Base-by-base conservation (phyloP, 176 grass and related monocot species). In the Elymus sibiricus region DNA sequence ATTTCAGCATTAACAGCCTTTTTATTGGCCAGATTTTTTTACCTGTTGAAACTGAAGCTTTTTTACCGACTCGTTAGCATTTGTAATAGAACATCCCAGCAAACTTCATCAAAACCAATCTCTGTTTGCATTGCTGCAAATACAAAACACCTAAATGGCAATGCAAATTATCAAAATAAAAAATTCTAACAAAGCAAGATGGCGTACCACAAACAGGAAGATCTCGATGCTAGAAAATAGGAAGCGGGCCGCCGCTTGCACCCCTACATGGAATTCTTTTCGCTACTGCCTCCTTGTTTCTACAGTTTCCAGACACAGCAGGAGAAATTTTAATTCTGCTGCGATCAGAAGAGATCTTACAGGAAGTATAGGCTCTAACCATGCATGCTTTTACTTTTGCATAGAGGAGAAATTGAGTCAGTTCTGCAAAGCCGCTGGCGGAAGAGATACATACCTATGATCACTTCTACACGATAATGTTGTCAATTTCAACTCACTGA, bases 381-480 rank as follows among this genome's bases (percentile, higher is more conserved):
- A 43, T 74, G 70, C 51, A 43, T 63, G 71, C 39, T 34, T 71
- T 64, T 71, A 11, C 47, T 85, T 72, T 21, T 82, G 31, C 40
- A 82, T 39, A 69, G 9, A 38, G 21, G 39, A 55, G 1, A 76
- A 19, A 79, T 60, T 21, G n/a, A 73, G 9, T 40, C 62, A 90
- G 11, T 16, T 85, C 19, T 62, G 46, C 49, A 38, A 11, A 70
- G 4, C 1, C 10, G 19, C 60, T 80, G 42, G 25, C 29, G 19
- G 29, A 74, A 58, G 75, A 64, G 16, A 65, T 25, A 72, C 12
- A 53, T n/a, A 35, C 44, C 7, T 38, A 1, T 59, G 27, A 83
- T 71, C 17, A 63, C 62, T 49, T 83, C 26, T 14, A 68, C 13
- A 14, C 21, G 42, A 79, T 46, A 64, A 8, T 63, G n/a, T 79